Evolutionary conservation across 768 basidiomycete species (phyloP).

Genomic region (Mycena chlorophos): DNA sequence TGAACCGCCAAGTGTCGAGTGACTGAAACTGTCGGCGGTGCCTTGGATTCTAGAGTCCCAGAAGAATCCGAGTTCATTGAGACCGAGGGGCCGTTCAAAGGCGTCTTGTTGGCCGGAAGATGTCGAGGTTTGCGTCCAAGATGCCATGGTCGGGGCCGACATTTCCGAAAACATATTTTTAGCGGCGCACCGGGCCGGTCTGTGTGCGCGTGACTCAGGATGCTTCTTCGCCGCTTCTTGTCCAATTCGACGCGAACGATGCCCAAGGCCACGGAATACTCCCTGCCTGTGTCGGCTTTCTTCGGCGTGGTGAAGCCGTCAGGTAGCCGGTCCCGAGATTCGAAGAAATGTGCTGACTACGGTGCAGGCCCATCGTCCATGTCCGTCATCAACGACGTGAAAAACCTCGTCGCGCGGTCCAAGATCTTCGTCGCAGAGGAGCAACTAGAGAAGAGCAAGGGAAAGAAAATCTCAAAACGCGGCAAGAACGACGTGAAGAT

Average conservation of each 20-base stretch:
- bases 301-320: conserved; percentile 92
- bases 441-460: conserved; percentile 54
- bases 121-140: conserved; percentile 12
- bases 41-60: conserved; percentile 44
- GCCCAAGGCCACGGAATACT: conserved; percentile 60
- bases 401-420: conserved; percentile 75
- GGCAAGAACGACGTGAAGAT: conserved; percentile 65
- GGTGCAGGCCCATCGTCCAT: conserved; percentile 74
- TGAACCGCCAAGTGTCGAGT: conserved; percentile 31
- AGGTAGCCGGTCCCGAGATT: conserved; percentile 29
- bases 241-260: conserved; percentile 44
- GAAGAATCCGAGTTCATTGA: conserved; percentile 42
- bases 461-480: conserved; percentile 41
- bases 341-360: not conserved
- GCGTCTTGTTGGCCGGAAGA: conserved; percentile 8
- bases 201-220: too few species aligned
- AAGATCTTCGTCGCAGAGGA: conserved; percentile 73
- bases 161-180: not conserved
- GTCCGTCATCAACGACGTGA: conserved; percentile 83
- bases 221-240: not conserved
- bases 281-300: conserved; percentile 72
- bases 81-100: conserved; percentile 42
- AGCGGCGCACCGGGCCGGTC: too few species aligned
- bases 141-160: too few species aligned
- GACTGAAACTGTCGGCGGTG: conserved; percentile 45